Conservation (phyloP, 164 flowering plant genomes). For the Tetracentron sinense region DNA sequence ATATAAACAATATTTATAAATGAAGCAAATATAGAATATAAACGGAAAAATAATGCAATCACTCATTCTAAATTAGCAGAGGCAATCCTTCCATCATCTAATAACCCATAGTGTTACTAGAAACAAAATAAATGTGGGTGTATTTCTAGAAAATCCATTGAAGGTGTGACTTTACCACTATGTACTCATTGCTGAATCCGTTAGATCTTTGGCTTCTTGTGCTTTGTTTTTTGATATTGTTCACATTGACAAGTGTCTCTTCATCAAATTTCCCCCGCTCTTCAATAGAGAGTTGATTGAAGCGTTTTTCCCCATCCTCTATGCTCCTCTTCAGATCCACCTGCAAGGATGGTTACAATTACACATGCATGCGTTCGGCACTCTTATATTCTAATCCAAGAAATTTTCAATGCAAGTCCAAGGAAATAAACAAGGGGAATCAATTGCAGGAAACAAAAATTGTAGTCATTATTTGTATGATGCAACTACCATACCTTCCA, state of each 20-base stretch:
- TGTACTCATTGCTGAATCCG: conserved; percentile 89
- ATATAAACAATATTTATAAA: not conserved
- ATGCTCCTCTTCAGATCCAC: conserved; percentile 67
- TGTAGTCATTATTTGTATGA: too few relatives aligned
- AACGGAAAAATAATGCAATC: not conserved
- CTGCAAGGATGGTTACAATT: conserved; percentile 31
- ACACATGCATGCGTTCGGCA: not conserved
- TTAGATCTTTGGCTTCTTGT: conserved; percentile 41
- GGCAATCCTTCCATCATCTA: not conserved
- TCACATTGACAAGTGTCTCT: conserved; percentile 95
- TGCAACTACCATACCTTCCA: too few relatives aligned
- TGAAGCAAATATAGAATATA: not conserved
- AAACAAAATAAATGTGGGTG: not conserved
- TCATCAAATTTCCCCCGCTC: conserved; percentile 96
- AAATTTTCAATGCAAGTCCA: not conserved
- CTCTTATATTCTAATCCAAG: not conserved
- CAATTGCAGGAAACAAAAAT: not conserved
- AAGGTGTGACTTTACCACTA: conserved; percentile 58
- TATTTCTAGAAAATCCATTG: not conserved
- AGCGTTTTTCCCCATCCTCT: conserved; percentile 80
- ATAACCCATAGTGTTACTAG: not conserved
- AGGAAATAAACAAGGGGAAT: not conserved
- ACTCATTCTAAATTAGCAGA: not conserved
- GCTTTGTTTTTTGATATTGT: conserved; percentile 66
- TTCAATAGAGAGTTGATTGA: conserved; percentile 88